phyloP scores from a whole-genome alignment of 305 asterid species.

The Caryopteris hybrid region DNA sequence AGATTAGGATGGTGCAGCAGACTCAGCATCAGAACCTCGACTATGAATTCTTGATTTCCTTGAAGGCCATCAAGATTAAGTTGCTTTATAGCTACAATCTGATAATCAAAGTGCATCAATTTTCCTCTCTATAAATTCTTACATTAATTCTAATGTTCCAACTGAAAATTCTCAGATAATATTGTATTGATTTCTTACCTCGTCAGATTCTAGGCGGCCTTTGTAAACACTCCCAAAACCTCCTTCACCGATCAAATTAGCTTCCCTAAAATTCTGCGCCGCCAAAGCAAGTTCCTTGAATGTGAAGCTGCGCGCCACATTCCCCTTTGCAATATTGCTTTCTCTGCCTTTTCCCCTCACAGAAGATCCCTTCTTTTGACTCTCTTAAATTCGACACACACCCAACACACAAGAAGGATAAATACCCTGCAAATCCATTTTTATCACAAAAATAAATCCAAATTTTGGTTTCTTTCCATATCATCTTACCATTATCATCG shows the following conservation, averaged over 20 bases:
- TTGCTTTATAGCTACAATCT: conserved; percentile 80
- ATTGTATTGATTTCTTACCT: conserved; percentile 23
- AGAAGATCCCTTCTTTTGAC: conserved; percentile 21
- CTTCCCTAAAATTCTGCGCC: conserved; percentile 61
- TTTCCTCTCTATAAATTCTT: neutral
- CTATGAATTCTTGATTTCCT: conserved; percentile 84
- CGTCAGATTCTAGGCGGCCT: conserved; percentile 53
- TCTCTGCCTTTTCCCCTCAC: conserved; percentile 28
- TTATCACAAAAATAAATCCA: neutral
- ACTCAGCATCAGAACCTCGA: conserved; percentile 85
- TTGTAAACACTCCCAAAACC: conserved; percentile 83
- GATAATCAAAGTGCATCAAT: neutral
- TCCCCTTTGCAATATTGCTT: conserved; percentile 18
- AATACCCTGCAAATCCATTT: neutral
- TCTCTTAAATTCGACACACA: conserved; percentile 22
- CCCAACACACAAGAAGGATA: neutral
- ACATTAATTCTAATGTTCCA: too few species aligned
- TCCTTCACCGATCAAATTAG: conserved; percentile 85
- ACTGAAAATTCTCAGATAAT: too few species aligned
- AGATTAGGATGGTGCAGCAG: conserved; percentile 77
- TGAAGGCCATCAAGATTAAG: conserved; percentile 84
- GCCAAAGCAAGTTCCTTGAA: conserved; percentile 63
- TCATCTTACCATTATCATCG: conserved; percentile 31
- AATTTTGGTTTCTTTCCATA: neutral
- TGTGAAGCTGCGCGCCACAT: conserved; percentile 63